These are phyloP conservation scores for Diplodia mutila DNA, from an alignment of 2,329 filamentous ascomycete genomes.

Conservation along the genomic window DNA sequence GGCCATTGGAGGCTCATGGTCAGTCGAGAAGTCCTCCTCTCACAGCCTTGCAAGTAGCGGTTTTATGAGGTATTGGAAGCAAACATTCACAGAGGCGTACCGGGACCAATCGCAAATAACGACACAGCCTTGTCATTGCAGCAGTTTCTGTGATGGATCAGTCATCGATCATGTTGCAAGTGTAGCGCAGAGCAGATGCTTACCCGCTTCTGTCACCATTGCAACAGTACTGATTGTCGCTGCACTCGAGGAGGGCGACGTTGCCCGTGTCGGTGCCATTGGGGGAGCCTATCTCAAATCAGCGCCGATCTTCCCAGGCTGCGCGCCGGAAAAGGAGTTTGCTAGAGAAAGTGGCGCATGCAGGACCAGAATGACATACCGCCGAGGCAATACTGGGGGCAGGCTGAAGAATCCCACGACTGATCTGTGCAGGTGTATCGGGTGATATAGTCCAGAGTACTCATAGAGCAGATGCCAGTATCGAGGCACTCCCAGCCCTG, in stretches of 20 bases:
- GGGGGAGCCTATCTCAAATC: background rate
- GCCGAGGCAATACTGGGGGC: slow-evolving; percentile 36
- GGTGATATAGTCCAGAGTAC: slow-evolving; percentile 31
- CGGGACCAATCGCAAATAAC: background rate
- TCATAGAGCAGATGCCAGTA: slow-evolving; percentile 40
- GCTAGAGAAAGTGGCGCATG: background rate
- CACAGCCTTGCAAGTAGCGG: too few species aligned
- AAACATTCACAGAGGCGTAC: background rate
- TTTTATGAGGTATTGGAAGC: background rate
- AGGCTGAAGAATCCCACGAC: slow-evolving; percentile 34
- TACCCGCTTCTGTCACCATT: slow-evolving; percentile 26
- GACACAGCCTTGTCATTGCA: slow-evolving; percentile 18
- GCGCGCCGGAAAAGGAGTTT: background rate
- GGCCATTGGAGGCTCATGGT: background rate
- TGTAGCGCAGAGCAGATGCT: slow-evolving; percentile 16
- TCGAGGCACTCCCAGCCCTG: slow-evolving; percentile 38
- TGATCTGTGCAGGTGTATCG: slow-evolving; percentile 42
- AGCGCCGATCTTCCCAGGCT: background rate
- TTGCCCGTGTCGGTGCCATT: slow-evolving; percentile 28
- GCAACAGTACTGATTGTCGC: slow-evolving; percentile 32
- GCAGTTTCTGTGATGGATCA: slow-evolving; percentile 26
- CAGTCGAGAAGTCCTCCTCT: background rate
- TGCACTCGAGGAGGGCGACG: slow-evolving; percentile 31
- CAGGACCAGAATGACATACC: slow-evolving; percentile 25
- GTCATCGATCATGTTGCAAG: slow-evolving; percentile 12